Percentiles rank a stretch among this genome's conserved stretches.
These are phyloP conservation scores for Lolium rigidum DNA, from an alignment of 176 grass and related monocot genomes.

Conservation along the genomic window DNA sequence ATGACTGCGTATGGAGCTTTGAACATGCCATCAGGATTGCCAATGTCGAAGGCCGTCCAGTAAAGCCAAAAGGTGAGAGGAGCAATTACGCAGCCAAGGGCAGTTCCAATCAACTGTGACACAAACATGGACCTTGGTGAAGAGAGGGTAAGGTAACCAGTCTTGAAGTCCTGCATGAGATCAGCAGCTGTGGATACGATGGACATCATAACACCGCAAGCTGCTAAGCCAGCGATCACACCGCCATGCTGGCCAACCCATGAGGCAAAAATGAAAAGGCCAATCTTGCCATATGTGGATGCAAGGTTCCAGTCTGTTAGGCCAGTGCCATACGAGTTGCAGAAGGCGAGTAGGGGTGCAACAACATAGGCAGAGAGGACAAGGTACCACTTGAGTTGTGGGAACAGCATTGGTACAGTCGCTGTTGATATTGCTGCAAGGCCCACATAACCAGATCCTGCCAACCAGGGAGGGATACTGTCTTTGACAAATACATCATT, in stretches of 20 bases:
- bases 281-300: constrained; percentile 80
- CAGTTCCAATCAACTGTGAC: constrained; percentile 77
- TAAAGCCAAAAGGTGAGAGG: constrained; percentile 89
- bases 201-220: constrained; percentile 93
- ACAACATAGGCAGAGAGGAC: constrained; percentile 64
- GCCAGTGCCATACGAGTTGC: constrained; percentile 80
- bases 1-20: constrained; percentile 87
- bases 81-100: constrained; percentile 72
- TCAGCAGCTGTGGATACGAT: constrained; percentile 79
- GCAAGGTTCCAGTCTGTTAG: constrained; percentile 80
- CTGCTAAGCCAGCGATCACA: constrained; percentile 76
- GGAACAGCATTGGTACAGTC: constrained; percentile 70
- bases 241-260: constrained; percentile 67
- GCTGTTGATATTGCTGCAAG: constrained; percentile 74
- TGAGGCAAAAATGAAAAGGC: constrained; percentile 77
- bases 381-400: constrained; percentile 84
- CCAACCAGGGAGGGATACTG: constrained; percentile 74
- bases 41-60: constrained; percentile 81
- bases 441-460: constrained; percentile 59
- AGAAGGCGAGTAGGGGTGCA: constrained; percentile 80
- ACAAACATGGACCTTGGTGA: constrained; percentile 90
- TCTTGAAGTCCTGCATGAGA: constrained; percentile 96
- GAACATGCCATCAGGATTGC: constrained; percentile 68
- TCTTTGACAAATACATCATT: constrained; percentile 67
- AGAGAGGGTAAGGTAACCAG: constrained; percentile 78